These are phyloP conservation scores for Eucalyptus erythrocorys DNA, from an alignment of 345 rosid genomes.

Conservation along the genomic window DNA sequence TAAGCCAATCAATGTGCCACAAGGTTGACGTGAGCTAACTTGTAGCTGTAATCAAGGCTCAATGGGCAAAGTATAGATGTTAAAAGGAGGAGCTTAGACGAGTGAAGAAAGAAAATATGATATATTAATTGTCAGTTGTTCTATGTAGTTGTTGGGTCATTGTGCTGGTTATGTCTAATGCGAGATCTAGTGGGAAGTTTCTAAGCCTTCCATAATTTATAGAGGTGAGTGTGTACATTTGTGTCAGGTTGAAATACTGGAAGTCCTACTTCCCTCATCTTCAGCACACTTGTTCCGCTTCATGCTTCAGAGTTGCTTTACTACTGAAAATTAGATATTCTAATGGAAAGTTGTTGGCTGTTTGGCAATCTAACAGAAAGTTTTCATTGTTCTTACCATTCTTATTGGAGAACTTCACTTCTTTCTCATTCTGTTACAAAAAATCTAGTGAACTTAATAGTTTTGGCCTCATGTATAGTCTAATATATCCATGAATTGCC, in stretches of 20 bases:
- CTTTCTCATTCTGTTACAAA: too few species aligned
- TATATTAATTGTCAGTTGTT: too few species aligned
- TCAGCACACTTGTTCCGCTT: neutral
- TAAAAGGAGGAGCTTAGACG: neutral
- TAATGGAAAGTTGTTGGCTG: neutral
- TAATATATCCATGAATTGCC: too few species aligned
- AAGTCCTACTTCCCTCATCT: neutral
- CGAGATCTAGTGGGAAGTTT: neutral
- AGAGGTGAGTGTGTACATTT: neutral
- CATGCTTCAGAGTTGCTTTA: neutral
- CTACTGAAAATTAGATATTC: neutral
- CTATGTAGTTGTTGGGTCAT: accelerated
- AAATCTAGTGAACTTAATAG: too few species aligned
- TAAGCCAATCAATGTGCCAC: accelerated
- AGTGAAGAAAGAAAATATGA: neutral
- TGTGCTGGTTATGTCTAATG: neutral
- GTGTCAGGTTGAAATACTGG: neutral
- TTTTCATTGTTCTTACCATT: neutral
- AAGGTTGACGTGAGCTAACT: accelerated
- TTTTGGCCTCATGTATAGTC: too few species aligned
- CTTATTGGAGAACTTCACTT: neutral
- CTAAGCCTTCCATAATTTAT: too few species aligned
- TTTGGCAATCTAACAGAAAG: neutral
- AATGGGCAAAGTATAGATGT: accelerated
- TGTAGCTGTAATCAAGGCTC: neutral